Percentiles rank a stretch among this genome's conserved stretches.
Evolutionary conservation across 805 yeast species (phyloP).

Genomic region (Candida easanensis): DNA sequence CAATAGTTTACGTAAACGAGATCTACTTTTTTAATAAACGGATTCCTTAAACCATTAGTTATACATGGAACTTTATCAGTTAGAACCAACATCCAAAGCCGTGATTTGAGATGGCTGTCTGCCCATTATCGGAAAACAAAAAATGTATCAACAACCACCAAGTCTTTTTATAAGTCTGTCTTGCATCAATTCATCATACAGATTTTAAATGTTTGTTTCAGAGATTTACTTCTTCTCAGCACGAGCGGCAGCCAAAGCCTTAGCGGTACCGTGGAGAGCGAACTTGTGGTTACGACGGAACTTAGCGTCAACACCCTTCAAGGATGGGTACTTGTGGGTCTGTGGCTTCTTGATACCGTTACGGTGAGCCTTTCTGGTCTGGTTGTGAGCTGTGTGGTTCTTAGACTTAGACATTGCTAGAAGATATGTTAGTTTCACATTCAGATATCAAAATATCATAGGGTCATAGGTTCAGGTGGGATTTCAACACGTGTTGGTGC

Average conservation of each 20-base stretch:
- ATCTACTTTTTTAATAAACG: neutral
- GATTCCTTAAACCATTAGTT: slow-evolving; percentile 24
- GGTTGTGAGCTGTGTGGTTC: slow-evolving; percentile 99
- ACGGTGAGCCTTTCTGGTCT: slow-evolving; percentile 99
- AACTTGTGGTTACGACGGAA: slow-evolving; percentile 99
- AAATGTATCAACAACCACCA: neutral
- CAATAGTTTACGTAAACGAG: too few species aligned
- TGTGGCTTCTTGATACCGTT: slow-evolving; percentile 99
- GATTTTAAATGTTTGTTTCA: slow-evolving; percentile 7
- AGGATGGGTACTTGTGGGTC: slow-evolving; percentile 96
- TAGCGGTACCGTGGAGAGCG: slow-evolving; percentile 97
- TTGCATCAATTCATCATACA: slow-evolving; percentile 13
- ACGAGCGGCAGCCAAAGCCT: slow-evolving; percentile 83
- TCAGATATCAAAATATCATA: neutral
- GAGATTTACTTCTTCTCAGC: slow-evolving; percentile 41
- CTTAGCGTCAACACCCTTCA: slow-evolving; percentile 99
- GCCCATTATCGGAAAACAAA: neutral
- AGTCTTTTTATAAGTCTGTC: slow-evolving; percentile 5
- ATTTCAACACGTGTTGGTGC: neutral
- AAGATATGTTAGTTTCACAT: slow-evolving; percentile 30
- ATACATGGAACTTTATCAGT: slow-evolving; percentile 21
- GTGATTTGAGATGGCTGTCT: slow-evolving; percentile 3
- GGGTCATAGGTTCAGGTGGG: slow-evolving; percentile 1
- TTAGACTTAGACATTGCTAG: slow-evolving; percentile 93
- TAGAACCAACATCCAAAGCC: slow-evolving; percentile 17